Percentiles rank a stretch among this genome's conserved stretches.
These are phyloP conservation scores for Leccinum barrowsii DNA, from an alignment of 768 basidiomycete species.

Conservation along the genomic window DNA sequence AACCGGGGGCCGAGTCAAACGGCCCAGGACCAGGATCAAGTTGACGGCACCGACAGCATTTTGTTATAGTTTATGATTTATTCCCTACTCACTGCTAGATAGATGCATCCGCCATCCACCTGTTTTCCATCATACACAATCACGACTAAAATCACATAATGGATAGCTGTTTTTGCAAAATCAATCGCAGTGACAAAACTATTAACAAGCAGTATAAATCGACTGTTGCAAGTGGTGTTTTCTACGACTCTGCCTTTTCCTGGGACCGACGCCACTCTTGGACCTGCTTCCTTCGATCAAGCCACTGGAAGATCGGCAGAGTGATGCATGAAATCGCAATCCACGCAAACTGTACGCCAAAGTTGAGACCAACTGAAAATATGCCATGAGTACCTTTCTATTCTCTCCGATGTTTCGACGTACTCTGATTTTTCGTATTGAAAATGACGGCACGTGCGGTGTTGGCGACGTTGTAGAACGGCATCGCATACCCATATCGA, in stretches of 20 bases:
- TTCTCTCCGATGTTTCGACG: conserved; percentile 18
- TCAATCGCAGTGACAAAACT: not conserved
- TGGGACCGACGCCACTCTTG: conserved; percentile 18
- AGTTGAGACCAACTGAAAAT: conserved; percentile 54
- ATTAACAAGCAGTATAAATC: not conserved
- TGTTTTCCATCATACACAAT: conserved; percentile 15
- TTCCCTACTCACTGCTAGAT: conserved; percentile 21
- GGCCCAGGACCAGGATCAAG: conserved; percentile 20
- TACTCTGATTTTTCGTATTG: conserved; percentile 57
- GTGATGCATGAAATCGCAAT: conserved; percentile 50
- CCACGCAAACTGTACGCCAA: conserved; percentile 60
- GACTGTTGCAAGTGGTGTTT: not conserved
- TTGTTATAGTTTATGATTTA: conserved; percentile 11
- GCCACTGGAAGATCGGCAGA: conserved; percentile 49
- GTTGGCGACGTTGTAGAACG: conserved; percentile 68
- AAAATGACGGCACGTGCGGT: conserved; percentile 65
- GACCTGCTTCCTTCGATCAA: conserved; percentile 28
- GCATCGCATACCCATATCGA: conserved; percentile 65
- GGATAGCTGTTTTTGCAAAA: not conserved
- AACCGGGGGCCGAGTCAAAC: conserved; percentile 18
- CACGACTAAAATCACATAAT: conserved; percentile 13
- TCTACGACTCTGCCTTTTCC: not conserved
- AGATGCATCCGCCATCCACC: conserved; percentile 17
- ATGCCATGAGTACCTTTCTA: not conserved
- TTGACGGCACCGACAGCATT: conserved; percentile 10